Evolutionary conservation across 768 basidiomycete genomes (phyloP), one percentile per base, ranked within the genome.

Genomic region (Mrakia frigida): DNA sequence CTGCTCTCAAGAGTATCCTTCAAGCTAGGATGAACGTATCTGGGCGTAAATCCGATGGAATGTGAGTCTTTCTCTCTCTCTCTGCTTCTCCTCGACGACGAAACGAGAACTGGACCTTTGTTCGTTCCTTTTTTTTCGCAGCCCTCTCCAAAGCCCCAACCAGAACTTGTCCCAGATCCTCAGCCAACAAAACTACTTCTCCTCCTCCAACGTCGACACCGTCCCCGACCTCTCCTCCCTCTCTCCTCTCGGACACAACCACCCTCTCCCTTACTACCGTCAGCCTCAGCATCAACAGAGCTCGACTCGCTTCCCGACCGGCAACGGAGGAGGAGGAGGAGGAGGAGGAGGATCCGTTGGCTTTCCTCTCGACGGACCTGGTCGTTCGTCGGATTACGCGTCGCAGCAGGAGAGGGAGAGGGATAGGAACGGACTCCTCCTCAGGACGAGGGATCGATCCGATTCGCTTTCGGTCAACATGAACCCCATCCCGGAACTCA

Each of bases 391-490:
- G 28, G 63, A 31, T 4, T 68, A 25, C 65, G 5, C 39, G 6
- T 16, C 65, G 18, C n/a, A 35, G 61, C n/a, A 70, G 41, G 43
- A 70, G 21, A 13, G 41, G 18, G 70, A 72, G 50, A 46, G 31
- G 16, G 31, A 28, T 0, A 52, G 56, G 21, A 35, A 35, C 14
- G 65, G 74, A 10, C 18, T 52, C 18, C 43, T 75, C 14, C 33
- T 75, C 23, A 53, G 74, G 9, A 23, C 74, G 16, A 25, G 74
- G 43, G 74, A 75, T 59, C 52, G 74, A 25, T 61, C 67, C 56
- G 69, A 75, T 52, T 75, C 68, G 25, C 74, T 75, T 16, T 70
- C 68, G 53, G 69, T 75, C 68, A 75, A 75, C 43, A 70, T 70
- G 67, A 59, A 68, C 6, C 74, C 74, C 23, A 69, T 75, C 28